A percentile compares a stretch with the other conserved stretches of the same genome.
These are phyloP conservation scores for Euryodendron excelsum DNA, from an alignment of 148 eudicot genomes.

Conservation along the genomic window DNA sequence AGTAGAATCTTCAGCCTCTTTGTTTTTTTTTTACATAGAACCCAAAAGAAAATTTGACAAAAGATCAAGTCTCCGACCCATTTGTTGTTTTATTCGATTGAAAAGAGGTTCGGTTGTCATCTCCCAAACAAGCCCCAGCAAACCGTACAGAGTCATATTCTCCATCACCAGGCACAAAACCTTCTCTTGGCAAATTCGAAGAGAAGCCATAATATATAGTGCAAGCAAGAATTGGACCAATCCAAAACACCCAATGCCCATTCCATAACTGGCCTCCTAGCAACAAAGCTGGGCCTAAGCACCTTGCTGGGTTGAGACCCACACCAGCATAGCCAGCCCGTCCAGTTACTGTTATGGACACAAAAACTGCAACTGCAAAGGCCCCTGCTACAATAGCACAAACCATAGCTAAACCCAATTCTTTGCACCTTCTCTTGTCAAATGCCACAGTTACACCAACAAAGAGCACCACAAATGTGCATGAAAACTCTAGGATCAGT, in stretches of 20 bases:
- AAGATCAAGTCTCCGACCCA: too few species aligned
- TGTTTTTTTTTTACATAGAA: too few species aligned
- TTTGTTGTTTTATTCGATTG: too few species aligned
- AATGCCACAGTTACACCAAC: constrained; percentile 11
- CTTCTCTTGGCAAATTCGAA: background rate
- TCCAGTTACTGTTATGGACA: constrained; percentile 13
- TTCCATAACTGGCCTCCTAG: background rate
- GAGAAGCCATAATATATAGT: background rate
- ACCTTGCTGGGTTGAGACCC: constrained; percentile 17
- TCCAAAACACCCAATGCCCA: constrained; percentile 23
- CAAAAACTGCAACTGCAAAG: constrained; percentile 10
- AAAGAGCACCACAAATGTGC: constrained; percentile 5
- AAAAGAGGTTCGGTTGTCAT: too few species aligned
- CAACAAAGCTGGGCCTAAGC: constrained; percentile 13
- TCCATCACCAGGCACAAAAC: too few species aligned
- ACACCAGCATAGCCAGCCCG: constrained; percentile 9
- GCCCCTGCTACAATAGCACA: constrained; percentile 12
- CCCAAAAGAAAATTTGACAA: too few species aligned
- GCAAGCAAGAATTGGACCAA: constrained; percentile 13
- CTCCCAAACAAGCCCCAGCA: too few species aligned
- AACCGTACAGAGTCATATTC: too few species aligned
- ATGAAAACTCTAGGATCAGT: constrained; percentile 4
- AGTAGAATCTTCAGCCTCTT: too few species aligned
- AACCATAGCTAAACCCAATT: constrained; percentile 1
- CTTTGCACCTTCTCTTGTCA: constrained; percentile 11